Base-by-base conservation (phyloP, 495 filamentous ascomycete species). In the Lindgomyces ingoldianus region DNA sequence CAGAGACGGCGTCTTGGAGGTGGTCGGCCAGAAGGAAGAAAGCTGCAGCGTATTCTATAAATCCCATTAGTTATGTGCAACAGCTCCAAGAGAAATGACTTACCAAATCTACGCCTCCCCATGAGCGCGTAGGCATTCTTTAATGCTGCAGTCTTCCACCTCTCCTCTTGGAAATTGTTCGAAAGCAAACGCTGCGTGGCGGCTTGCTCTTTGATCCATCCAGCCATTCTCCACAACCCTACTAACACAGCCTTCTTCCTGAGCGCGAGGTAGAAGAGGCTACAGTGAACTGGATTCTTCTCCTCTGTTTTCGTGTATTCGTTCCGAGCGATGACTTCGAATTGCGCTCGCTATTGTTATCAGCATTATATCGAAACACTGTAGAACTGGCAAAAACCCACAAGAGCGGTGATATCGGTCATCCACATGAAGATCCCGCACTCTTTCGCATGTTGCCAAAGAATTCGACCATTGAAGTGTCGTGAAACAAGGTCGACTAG, bases 71-170 rank as follows among this genome's bases (percentile, higher is more conserved):
- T 22, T n/a, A n/a, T n/a, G n/a, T n/a, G n/a, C n/a, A n/a, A n/a
- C 91, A 30, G 36, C 39, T 47, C 39, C 70, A 65, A 72, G 33
- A 56, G 52, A 61, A 63, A 33, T 42, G 14, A 64, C 82, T 66
- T 76, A 93, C 90, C 89, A 75, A 95, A 96, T 70, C 94, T 82
- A 39, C 89, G 85, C 76, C 91, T 94, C 45, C 92, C 93, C 72
- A 98, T 87, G 60, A 99, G 74, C n/a, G 93, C 93, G 75, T 96
- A 99, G 1, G 94, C 94, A 71, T 99, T 99, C 76, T 99, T 99
- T 60, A 95, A 74, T 11, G 95, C 94, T 2, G 91, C 87, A 1
- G 90, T 96, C 77, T 85, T 89, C 91, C 94, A 96, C 64, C 90
- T 86, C 11, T 83, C 78, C 57, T 96, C 89, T 3, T 84, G 79